phyloP scores from a whole-genome alignment of 2,329 filamentous ascomycete genomes.

The Colletotrichum incanum region DNA sequence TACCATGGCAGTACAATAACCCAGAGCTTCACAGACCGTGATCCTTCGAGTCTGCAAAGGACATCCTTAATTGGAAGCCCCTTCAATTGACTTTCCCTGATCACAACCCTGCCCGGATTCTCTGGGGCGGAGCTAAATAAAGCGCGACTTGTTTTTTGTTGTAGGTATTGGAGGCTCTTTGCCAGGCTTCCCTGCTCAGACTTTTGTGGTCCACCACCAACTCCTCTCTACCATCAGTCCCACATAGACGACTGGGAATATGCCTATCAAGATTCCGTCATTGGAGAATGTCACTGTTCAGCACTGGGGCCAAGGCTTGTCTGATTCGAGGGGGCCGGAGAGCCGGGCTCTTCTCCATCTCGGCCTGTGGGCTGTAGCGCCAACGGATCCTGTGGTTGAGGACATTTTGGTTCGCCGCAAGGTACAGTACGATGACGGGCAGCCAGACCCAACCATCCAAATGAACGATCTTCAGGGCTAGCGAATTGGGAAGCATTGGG shows the following conservation, averaged over 20 bases:
- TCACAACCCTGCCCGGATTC: background rate
- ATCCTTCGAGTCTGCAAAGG: background rate
- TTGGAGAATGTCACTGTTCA: background rate
- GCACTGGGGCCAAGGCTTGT: background rate
- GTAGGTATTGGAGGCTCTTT: background rate
- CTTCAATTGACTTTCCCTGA: background rate
- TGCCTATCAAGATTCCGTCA: slow-evolving; percentile 21
- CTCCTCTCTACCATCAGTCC: slow-evolving; percentile 3
- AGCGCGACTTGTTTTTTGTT: background rate
- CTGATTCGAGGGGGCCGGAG: slow-evolving; percentile 10
- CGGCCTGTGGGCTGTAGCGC: background rate
- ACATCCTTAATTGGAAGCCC: background rate
- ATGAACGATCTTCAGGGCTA: slow-evolving; percentile 10
- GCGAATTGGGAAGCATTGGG: background rate
- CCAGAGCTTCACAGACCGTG: too few relatives aligned
- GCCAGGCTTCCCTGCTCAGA: slow-evolving; percentile 20
- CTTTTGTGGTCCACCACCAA: background rate
- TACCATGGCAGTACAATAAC: background rate
- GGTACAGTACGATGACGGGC: slow-evolving; percentile 17
- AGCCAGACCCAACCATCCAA: slow-evolving; percentile 6
- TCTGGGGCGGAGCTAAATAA: slow-evolving; percentile 17
- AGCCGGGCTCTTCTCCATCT: slow-evolving; percentile 11
- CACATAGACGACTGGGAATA: slow-evolving; percentile 10
- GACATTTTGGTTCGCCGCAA: slow-evolving; percentile 13
- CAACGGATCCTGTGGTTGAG: background rate